Evolutionary conservation across 768 basidiomycete genomes (phyloP), one percentile per base, ranked within the genome.

Genomic region (Boletus sp.): DNA sequence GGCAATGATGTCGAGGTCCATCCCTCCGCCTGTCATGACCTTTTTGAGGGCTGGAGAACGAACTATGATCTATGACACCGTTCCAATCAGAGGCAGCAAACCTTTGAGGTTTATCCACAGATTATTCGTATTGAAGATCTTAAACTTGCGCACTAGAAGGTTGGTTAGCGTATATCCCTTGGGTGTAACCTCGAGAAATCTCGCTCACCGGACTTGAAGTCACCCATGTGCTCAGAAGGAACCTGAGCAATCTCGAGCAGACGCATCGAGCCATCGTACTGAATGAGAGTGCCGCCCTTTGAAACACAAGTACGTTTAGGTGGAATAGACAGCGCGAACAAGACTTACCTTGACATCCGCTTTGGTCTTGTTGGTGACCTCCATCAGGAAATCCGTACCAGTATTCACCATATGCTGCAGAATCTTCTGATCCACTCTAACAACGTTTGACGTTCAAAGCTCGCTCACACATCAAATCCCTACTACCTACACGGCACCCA

Each of bases 291-390:
- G 70, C 90, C 90, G 73, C 88, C 88, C 84, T 85, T 11, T 32
- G 21, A 33, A 54, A 30, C 14, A 39, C 3, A 37, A 19, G 3
- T 39, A 43, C n/a, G 27, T 30, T 41, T 1, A 38, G 4, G n/a
- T 19, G 25, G 35, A 33, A 29, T 21, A 14, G 37, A 30, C 23
- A 41, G 10, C 11, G 3, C 3, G 40, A 23, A 27, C 7, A 17
- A 34, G 35, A 38, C 55, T 47, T 59, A 75, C 76, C 70, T 81
- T 79, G 60, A 79, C 72, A 65, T 87, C 93, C 47, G 88, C 92
- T 81, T 96, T 94, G 66, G 93, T 95, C 82, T 95, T 96, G 78
- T 95, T 91, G 11, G 94, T 97, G 58, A 96, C 88, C 73, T 96
- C 91, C 91, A 93, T 93, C 70, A 93, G 72, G 76, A 93, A 94